Evolutionary conservation across 495 filamentous ascomycete genomes (phyloP).

Genomic region (Daldinia vernicosa): DNA sequence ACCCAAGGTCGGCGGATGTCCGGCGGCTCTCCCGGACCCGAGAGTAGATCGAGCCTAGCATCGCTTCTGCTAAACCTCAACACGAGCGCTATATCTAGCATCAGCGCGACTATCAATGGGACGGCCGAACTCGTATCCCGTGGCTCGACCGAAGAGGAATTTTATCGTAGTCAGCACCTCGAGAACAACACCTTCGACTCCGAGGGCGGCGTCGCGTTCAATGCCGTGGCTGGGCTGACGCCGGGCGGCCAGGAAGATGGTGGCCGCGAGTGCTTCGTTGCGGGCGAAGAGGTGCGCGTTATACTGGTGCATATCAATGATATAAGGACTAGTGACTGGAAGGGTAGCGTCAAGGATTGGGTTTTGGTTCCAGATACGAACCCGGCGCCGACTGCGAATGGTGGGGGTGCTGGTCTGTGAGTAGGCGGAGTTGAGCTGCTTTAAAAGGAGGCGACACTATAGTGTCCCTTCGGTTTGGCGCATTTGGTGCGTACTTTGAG

Average conservation of each 20-base stretch:
- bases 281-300: conserved; percentile 73
- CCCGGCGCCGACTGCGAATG: conserved; percentile 42
- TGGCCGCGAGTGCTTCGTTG: conserved; percentile 68
- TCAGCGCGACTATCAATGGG: conserved; percentile 93
- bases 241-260: conserved; percentile 61
- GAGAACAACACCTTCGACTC: conserved; percentile 88
- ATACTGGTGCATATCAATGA: conserved; percentile 78
- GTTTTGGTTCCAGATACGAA: conserved; percentile 60
- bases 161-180: conserved; percentile 81
- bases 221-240: conserved; percentile 10
- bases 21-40: conserved; percentile 70
- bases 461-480: no score
- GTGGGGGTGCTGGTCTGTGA: conserved; percentile 25
- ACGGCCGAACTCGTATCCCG: conserved; percentile 73
- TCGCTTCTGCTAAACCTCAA: conserved; percentile 88
- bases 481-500: no score
- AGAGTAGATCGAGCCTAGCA: conserved; percentile 74
- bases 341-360: conserved; percentile 80
- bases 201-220: conserved; percentile 55
- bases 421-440: neutral
- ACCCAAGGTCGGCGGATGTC: conserved; percentile 69
- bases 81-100: conserved; percentile 84
- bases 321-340: conserved; percentile 83
- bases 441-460: neutral
- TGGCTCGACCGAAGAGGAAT: conserved; percentile 81